phyloP scores from a whole-genome alignment of 2,329 filamentous ascomycete species.

The Phyllosticta citriasiana region DNA sequence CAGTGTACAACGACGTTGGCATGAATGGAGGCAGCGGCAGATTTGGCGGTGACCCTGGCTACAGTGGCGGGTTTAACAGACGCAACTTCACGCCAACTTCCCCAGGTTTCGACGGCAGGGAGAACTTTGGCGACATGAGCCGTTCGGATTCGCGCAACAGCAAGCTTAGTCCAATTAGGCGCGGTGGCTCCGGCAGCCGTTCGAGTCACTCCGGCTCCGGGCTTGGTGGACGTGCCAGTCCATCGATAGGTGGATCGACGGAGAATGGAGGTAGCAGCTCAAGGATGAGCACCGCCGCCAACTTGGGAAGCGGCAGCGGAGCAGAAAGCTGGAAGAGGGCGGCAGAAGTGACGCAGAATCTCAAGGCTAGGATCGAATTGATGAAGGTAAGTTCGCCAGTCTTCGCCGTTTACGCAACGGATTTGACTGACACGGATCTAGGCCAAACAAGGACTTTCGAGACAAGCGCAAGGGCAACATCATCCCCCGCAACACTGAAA shows the following conservation, averaged over 20 bases:
- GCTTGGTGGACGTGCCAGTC: conserved; percentile 24
- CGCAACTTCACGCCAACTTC: conserved; percentile 20
- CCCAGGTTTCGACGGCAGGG: conserved; percentile 36
- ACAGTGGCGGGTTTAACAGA: conserved; percentile 21
- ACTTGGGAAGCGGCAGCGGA: conserved; percentile 24
- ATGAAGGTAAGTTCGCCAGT: conserved; percentile 61
- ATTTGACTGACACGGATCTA: conserved; percentile 15
- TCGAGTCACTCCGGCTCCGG: conserved; percentile 19
- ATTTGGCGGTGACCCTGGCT: conserved; percentile 40
- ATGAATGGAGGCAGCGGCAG: conserved; percentile 47
- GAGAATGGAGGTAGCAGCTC: conserved; percentile 11
- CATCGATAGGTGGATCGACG: conserved; percentile 17
- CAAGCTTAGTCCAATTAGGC: conserved; percentile 29
- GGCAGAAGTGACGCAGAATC: conserved; percentile 91
- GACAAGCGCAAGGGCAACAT: conserved; percentile 17
- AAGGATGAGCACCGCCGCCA: conserved; percentile 13
- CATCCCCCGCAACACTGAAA: not conserved
- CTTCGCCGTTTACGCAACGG: too few species aligned
- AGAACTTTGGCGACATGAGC: conserved; percentile 30
- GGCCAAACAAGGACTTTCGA: conserved; percentile 30
- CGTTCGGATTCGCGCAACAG: conserved; percentile 22
- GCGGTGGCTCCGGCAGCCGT: conserved; percentile 19
- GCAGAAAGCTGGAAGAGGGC: conserved; percentile 92
- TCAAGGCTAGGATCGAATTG: conserved; percentile 95
- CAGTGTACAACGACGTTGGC: conserved; percentile 41